Conservation (phyloP, 2,329 filamentous ascomycete genomes). For the Zelopaecilomyces penicillatus region DNA sequence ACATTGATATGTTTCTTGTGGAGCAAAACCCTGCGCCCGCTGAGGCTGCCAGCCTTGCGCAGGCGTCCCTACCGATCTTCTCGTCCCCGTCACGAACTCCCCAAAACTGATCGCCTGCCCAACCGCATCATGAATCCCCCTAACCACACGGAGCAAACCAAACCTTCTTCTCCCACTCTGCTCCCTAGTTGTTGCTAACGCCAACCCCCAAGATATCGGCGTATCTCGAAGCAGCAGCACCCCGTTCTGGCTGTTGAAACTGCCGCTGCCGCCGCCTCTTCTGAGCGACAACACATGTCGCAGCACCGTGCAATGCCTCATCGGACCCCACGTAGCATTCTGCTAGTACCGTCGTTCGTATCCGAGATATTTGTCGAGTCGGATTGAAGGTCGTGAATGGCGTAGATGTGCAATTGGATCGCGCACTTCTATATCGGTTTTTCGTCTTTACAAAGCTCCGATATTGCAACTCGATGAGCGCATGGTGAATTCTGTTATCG, state of each 20-base stretch:
- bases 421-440: no score
- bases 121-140: constrained; percentile 9
- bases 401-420: no score
- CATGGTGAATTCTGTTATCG: no score
- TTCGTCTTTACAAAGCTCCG: no score
- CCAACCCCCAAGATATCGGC: not conserved
- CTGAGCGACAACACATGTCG: constrained; percentile 9
- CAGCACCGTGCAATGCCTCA: constrained; percentile 14
- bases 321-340: constrained; percentile 11
- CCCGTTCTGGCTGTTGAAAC: not conserved
- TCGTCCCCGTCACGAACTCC: constrained; percentile 7
- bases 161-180: constrained; percentile 6
- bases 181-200: not conserved
- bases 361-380: no score
- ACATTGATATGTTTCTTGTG: no score
- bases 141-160: constrained; percentile 9
- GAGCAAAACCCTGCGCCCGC: not conserved
- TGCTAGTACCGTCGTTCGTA: no score
- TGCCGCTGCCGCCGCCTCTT: not conserved
- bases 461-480: no score
- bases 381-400: no score
- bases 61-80: not conserved
- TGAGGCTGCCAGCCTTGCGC: not conserved
- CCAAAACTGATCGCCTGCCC: constrained; percentile 11
- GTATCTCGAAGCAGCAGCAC: not conserved